phyloP scores from a whole-genome alignment of 83 land plant genomes.

The Larix sibirica region DNA sequence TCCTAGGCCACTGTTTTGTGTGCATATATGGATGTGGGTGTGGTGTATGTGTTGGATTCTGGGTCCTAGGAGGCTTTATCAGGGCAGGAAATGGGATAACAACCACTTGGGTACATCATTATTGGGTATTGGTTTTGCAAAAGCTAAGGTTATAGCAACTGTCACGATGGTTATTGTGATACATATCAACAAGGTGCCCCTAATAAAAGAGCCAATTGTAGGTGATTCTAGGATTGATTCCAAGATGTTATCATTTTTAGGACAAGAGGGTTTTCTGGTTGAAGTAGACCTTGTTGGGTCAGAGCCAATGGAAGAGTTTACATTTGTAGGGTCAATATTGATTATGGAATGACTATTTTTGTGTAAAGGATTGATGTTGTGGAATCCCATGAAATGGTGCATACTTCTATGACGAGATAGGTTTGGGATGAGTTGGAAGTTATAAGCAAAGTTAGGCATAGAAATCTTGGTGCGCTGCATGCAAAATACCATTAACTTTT shows the following conservation, averaged over 20 bases:
- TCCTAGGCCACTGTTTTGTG: background rate
- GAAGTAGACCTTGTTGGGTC: constrained; percentile 22
- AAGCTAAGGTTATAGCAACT: too few species aligned
- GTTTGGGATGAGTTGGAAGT: constrained; percentile 48
- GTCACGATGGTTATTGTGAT: constrained; percentile 29
- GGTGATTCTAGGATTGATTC: constrained; percentile 28
- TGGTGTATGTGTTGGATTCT: constrained; percentile 4
- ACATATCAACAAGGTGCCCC: constrained; percentile 44
- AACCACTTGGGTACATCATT: background rate
- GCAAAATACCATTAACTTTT: too few species aligned
- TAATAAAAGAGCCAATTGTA: constrained; percentile 59
- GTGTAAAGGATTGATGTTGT: constrained; percentile 49
- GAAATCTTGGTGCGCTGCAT: too few species aligned
- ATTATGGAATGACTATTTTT: constrained; percentile 39
- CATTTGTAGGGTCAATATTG: constrained; percentile 34
- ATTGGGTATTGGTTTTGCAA: too few species aligned
- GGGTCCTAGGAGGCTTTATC: background rate
- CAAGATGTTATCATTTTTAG: constrained; percentile 21
- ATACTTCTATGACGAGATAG: constrained; percentile 29
- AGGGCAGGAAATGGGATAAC: background rate
- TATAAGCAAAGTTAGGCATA: constrained; percentile 1
- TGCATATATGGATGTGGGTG: background rate
- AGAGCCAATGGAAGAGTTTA: constrained; percentile 32
- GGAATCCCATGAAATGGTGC: constrained; percentile 20
- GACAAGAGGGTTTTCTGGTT: constrained; percentile 29